Evolutionary conservation across 2,329 filamentous ascomycete species (phyloP), one percentile per base, ranked within the genome.

Genomic region (Saccharata proteae): DNA sequence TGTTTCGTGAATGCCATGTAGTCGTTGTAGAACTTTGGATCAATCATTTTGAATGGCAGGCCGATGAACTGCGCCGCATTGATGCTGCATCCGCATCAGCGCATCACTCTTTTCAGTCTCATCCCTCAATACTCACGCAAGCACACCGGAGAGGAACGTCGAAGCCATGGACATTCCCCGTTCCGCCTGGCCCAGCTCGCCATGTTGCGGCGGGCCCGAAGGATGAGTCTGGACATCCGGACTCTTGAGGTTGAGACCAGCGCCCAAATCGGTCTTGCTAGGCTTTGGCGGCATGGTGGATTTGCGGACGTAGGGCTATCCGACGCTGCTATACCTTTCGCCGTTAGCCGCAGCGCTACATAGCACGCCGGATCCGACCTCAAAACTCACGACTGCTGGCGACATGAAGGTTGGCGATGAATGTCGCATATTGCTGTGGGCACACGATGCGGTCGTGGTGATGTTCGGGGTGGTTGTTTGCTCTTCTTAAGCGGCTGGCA

Each of bases 1-100:
- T 82, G 74, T 55, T 93, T 93, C 8, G 83, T 90, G 53, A 84
- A 70, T 23, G 82, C 75, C 73, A 93, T 92, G 59, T 84, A 92
- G 39, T 77, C 71, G 55, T 92, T 80, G 61, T 83, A 93, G 48
- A 80, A 71, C 26, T 83, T 76, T 36, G 73, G 73, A 51, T 84
- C 79, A 46, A 84, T 61, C 38, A 76, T 68, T 51, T 90, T 90
- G 28, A 93, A 57, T 2, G 82, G 82, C 1, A 72, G 58, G 19
- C 84, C 84, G 36, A 92, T 59, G 39, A 85, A 65, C 48, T 93
- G 83, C 5, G 82, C 83, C 12, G 71, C 52, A 43, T 72, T 70
- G 46, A 68, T 67, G 18, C 58, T 61, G 38, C 34, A 13, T 1
- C 6, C 5, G 14, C 2, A 5, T 4, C 6, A 22, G 8, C 20